A percentile compares a stretch with the other conserved stretches of the same genome.
These are phyloP conservation scores for Phaeosphaeria sp. DNA, from an alignment of 2,329 filamentous ascomycete species.

Conservation along the genomic window DNA sequence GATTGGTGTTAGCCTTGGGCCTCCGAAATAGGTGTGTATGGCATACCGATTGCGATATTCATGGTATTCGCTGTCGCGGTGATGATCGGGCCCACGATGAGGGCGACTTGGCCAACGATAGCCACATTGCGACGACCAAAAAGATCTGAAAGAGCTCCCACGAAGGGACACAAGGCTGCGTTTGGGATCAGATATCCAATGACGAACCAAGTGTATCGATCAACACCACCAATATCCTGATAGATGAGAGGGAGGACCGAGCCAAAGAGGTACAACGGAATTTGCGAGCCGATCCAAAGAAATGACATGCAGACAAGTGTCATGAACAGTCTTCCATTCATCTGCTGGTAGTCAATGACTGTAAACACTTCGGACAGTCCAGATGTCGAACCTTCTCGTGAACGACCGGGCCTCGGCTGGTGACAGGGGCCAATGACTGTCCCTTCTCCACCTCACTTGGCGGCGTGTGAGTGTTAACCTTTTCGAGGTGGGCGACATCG, in stretches of 20 bases:
- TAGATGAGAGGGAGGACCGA: constrained; percentile 60
- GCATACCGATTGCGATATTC: constrained; percentile 39
- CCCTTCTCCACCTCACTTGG: constrained; percentile 28
- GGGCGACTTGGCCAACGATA: constrained; percentile 37
- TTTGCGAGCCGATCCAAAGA: constrained; percentile 67
- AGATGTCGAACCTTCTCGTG: constrained; percentile 27
- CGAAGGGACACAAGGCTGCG: constrained; percentile 66
- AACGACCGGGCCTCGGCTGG: constrained; percentile 25
- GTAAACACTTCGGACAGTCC: not conserved
- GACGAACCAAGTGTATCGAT: constrained; percentile 65
- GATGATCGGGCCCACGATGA: constrained; percentile 48
- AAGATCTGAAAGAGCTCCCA: constrained; percentile 56
- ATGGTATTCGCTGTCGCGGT: constrained; percentile 36
- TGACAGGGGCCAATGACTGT: constrained; percentile 11
- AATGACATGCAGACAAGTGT: constrained; percentile 65
- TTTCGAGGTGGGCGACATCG: constrained; percentile 21
- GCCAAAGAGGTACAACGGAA: constrained; percentile 59
- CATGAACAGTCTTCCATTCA: constrained; percentile 57
- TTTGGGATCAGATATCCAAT: constrained; percentile 62
- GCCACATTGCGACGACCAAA: constrained; percentile 43
- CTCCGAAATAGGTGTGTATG: not conserved
- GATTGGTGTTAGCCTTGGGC: constrained; percentile 1
- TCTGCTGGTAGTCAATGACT: constrained; percentile 11
- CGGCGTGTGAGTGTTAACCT: constrained; percentile 17
- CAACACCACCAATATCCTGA: constrained; percentile 64